phyloP scores from a whole-genome alignment of 208 protist species.

The Trypanosoma brucei region DNA sequence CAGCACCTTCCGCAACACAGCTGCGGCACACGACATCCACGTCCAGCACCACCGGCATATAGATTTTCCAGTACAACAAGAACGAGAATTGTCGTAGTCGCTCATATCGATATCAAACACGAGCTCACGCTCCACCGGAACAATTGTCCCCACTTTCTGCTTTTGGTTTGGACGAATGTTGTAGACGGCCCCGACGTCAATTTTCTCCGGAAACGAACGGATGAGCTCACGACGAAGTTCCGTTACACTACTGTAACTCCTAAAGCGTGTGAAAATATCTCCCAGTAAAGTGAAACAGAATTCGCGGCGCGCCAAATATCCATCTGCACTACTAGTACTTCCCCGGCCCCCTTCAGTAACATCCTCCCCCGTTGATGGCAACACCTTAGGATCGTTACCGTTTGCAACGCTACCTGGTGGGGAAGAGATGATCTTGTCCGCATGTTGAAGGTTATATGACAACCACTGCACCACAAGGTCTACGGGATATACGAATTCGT shows the following conservation, averaged over 20 bases:
- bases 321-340: conserved; percentile 23
- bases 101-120: conserved; percentile 99
- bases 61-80: conserved; percentile 92
- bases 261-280: conserved; percentile 85
- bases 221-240: conserved; percentile 76
- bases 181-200: conserved; percentile 88
- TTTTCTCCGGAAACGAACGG: conserved; percentile 80
- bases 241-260: conserved; percentile 65
- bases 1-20: conserved; percentile 85
- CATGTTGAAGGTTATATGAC: conserved; percentile 41
- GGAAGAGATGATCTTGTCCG: not conserved
- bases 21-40: conserved; percentile 94
- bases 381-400: not conserved
- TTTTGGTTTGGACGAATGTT: conserved; percentile 83
- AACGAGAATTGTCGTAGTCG: conserved; percentile 98
- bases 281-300: conserved; percentile 90
- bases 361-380: not conserved
- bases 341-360: conserved; percentile 11
- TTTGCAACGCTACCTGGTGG: not conserved
- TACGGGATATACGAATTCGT: conserved; percentile 83
- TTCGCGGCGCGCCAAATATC: conserved; percentile 78
- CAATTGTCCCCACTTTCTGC: conserved; percentile 61
- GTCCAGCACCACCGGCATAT: conserved; percentile 97
- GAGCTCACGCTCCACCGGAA: conserved; percentile 92
- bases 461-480: conserved; percentile 79